Base-by-base conservation (phyloP, 1,139 yeast genomes). In the Magnusiomyces clavatus region DNA sequence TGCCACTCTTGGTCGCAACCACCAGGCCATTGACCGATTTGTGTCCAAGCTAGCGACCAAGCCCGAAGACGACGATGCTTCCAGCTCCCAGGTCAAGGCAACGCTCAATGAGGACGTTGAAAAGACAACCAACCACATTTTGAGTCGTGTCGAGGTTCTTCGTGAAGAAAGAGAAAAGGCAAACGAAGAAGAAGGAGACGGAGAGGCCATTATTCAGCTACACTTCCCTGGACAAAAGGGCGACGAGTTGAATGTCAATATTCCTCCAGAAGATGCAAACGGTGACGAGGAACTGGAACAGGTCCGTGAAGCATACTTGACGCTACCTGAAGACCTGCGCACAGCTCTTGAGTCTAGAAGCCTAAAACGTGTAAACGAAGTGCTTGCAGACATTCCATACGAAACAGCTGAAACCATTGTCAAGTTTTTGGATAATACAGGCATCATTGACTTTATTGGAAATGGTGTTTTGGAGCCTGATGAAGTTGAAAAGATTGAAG, bases 141-240 rank as follows among this genome's bases (percentile, higher is more conserved):
- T 77, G 55, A 69, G 68, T 20, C 79, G 98, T 64, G 89, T 96
- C 66, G 77, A 81, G 62, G 70, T 88, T 3, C 76, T 94, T 52
- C 81, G 77, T 57, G 74, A 71, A 54, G 66, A 65, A 41, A 76
- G 69, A 16, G 70, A 65, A 13, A 71, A 64, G 29, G 70, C 66
- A 36, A 86, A 78, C 49, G 87, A 80, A 29, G 47, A 40, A 17
- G 70, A 66, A 35, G 86, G 78, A 48, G 86, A 79, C 24, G 35
- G 19, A 14, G 47, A 44, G 12, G 34, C 44, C 44, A 42, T 20
- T 42, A 17, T 44, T 31, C 42, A 39, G 58, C 94, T 86, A 51
- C 80, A 82, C 58, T 89, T 92, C 59, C 97, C 92, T 69, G 74
- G 92, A 62, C 86, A 87, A 62, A 82, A 96, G 0, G 78, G 90